Conservation (phyloP, 805 yeast genomes). For the Suhomyces sp. region DNA sequence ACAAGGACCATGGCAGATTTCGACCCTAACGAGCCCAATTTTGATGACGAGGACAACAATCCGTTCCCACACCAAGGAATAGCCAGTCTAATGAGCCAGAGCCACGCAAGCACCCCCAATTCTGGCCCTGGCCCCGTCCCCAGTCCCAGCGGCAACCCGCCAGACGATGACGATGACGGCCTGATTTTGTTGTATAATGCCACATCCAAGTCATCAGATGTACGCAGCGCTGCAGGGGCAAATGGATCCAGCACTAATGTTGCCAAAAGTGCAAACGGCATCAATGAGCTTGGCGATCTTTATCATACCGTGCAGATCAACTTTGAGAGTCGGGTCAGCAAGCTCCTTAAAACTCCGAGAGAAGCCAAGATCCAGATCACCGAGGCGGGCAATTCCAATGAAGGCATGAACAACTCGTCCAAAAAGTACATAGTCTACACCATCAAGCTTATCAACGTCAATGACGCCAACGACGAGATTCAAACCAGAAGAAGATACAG, state of each 20-base stretch:
- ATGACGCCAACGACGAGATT: conserved; percentile 34
- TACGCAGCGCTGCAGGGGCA: background rate
- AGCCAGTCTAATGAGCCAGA: conserved; percentile 21
- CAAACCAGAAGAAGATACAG: conserved; percentile 76
- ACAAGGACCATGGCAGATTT: background rate
- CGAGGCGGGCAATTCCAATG: conserved; percentile 85
- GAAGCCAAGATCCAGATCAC: conserved; percentile 45
- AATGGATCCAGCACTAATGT: background rate
- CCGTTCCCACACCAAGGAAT: conserved; percentile 33
- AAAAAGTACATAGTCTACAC: conserved; percentile 75
- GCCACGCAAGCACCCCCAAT: background rate
- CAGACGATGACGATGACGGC: conserved; percentile 25
- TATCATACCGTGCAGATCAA: conserved; percentile 29
- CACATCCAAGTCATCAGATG: conserved; percentile 7
- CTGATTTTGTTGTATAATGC: conserved; percentile 29
- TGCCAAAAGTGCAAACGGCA: background rate
- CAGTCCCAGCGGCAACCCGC: background rate
- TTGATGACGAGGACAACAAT: conserved; percentile 37
- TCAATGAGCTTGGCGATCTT: conserved; percentile 2
- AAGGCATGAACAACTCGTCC: conserved; percentile 62
- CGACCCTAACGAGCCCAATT: conserved; percentile 1
- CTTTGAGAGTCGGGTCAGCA: conserved; percentile 35
- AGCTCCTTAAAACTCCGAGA: conserved; percentile 28
- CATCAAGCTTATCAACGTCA: conserved; percentile 53
- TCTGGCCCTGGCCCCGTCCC: background rate